These are phyloP conservation scores for Calendula officinalis DNA, from an alignment of 129 eudicot genomes.

Conservation along the genomic window DNA sequence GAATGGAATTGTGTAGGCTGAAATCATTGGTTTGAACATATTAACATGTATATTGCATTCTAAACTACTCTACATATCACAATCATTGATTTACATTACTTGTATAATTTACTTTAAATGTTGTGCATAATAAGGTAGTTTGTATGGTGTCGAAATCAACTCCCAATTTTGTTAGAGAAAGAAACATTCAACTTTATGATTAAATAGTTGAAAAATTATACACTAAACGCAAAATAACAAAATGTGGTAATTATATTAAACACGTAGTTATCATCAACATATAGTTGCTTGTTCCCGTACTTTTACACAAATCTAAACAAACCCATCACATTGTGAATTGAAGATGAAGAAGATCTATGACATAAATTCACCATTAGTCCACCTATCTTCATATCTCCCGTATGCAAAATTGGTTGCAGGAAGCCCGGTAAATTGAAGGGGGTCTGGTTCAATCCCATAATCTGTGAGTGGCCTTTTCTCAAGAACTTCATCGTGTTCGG, in stretches of 20 bases:
- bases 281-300: not conserved
- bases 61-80: too few species aligned
- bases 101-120: too few species aligned
- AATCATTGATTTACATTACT: too few species aligned
- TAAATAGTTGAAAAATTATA: not conserved
- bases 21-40: too few species aligned
- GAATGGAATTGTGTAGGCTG: too few species aligned
- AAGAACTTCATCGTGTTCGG: slow-evolving; percentile 67
- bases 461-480: slow-evolving; percentile 90
- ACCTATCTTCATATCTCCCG: slow-evolving; percentile 71
- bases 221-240: not conserved
- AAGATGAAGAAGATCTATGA: slow-evolving; percentile 28
- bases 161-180: too few species aligned
- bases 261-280: not conserved
- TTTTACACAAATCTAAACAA: not conserved
- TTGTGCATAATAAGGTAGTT: too few species aligned
- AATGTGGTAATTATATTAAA: not conserved
- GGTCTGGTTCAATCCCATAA: slow-evolving; percentile 96
- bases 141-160: too few species aligned
- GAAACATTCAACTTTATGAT: not conserved
- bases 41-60: too few species aligned
- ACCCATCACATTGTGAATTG: not conserved
- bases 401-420: slow-evolving; percentile 48
- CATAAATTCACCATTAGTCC: slow-evolving; percentile 63
- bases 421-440: slow-evolving; percentile 54